Evolutionary conservation across 2,329 filamentous ascomycete genomes (phyloP), one percentile per base, ranked within the genome.

Genomic region (Aspergillus novoparasiticus): DNA sequence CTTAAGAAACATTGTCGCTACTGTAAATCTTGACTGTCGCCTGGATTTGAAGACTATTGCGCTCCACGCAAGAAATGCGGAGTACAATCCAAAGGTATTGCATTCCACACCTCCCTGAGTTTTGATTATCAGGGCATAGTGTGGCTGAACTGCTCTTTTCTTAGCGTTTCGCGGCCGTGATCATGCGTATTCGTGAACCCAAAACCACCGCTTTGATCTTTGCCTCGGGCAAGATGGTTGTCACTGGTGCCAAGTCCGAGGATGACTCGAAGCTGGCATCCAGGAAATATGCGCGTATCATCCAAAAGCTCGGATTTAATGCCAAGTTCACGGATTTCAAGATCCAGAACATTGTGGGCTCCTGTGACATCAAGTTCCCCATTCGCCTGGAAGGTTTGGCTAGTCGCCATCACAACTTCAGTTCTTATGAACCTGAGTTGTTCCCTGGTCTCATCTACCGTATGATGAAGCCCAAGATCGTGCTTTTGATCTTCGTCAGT

Each of bases 401-500:
- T 19, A 95, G 91, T 71, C 93, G 94, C 82, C 95, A 99, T 86
- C 94, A 98, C 86, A 97, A 97, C 83, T 99, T 98, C 88, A 96
- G 92, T 82, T 97, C 94, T 62, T 99, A 99, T 81, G 95, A 99
- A 81, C 95, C 95, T 70, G 95, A 99, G 78, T 81, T 99, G 79
- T 99, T 98, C 87, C 95, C 95, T 75, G 95, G 95, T 88, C 89
- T 99, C 58, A 99, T 99, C 82, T 99, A 99, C 83, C 93, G 95
- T 79, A 99, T 99, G 95, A 97, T 98, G 86, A 98, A 98, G 86
- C 95, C 95, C 23, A 98, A 98, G 89, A 97, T 98, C 71, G 94
- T 98, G 59, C 89, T 98, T 30, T 84, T 98, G 76, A 97, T 99
- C 80, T 98, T 98, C 83, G 94, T 98, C 74, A 95, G 91, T 75